Conservation (phyloP, 2,329 filamentous ascomycete species). For the Aspergillus spinulosporus region DNA sequence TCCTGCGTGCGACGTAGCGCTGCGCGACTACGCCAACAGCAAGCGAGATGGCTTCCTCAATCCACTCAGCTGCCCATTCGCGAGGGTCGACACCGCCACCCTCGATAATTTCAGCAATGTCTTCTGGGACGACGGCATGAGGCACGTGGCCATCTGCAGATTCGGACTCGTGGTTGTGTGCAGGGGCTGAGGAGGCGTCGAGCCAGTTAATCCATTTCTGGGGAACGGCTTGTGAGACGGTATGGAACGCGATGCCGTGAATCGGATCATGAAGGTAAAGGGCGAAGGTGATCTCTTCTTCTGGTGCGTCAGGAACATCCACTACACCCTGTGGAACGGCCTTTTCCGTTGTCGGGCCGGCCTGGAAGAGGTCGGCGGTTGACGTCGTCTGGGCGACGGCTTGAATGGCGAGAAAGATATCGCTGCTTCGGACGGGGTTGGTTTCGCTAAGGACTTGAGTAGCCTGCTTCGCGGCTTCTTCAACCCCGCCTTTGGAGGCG, state of each 20-base stretch:
- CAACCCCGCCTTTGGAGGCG: conserved; percentile 71
- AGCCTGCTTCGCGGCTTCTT: conserved; percentile 75
- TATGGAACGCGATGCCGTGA: conserved; percentile 83
- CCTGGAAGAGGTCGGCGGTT: conserved; percentile 65
- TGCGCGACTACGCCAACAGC: conserved; percentile 85
- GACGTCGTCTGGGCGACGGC: conserved; percentile 69
- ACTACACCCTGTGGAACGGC: conserved; percentile 34
- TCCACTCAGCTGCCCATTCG: conserved; percentile 97
- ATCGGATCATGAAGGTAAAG: conserved; percentile 82
- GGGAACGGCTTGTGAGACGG: conserved; percentile 80
- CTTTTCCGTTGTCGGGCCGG: conserved; percentile 48
- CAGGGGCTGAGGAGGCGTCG: conserved; percentile 64
- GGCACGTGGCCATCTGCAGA: conserved; percentile 39
- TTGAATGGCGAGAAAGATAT: conserved; percentile 95
- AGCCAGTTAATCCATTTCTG: conserved; percentile 88
- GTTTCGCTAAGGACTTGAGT: conserved; percentile 75
- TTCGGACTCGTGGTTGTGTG: conserved; percentile 40
- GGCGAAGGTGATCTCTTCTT: conserved; percentile 71
- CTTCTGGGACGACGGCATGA: conserved; percentile 63
- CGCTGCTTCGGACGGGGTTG: conserved; percentile 87
- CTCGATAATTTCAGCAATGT: conserved; percentile 81
- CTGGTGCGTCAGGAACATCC: conserved; percentile 37
- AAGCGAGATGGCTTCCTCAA: conserved; percentile 80
- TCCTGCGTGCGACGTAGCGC: conserved; percentile 87
- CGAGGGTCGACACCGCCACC: conserved; percentile 78